These are phyloP conservation scores for Aspergillus tamarii DNA, from an alignment of 2,329 filamentous ascomycete species.

Conservation along the genomic window DNA sequence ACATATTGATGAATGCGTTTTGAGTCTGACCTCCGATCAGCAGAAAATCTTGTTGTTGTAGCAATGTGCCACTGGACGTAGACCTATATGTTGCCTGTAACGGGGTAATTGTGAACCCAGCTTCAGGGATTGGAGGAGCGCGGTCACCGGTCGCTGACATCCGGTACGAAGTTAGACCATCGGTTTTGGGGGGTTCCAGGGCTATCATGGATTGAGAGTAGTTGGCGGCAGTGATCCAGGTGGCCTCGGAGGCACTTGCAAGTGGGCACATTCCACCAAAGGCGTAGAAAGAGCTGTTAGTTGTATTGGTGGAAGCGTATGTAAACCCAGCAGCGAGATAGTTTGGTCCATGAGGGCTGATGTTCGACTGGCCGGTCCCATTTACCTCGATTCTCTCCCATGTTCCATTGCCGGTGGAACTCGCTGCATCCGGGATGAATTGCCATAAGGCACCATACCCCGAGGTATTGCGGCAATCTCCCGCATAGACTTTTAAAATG, in stretches of 20 bases:
- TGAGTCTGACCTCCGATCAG: conserved; percentile 84
- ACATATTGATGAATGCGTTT: conserved; percentile 90
- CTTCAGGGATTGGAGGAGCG: conserved; percentile 75
- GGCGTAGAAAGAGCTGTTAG: conserved; percentile 60
- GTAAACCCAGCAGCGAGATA: conserved; percentile 65
- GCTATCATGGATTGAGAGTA: conserved; percentile 84
- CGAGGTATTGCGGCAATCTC: conserved; percentile 65
- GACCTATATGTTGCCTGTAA: conserved; percentile 72
- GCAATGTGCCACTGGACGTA: conserved; percentile 62
- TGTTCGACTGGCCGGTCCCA: conserved; percentile 38
- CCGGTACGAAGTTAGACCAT: conserved; percentile 41
- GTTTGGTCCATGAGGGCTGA: conserved; percentile 51
- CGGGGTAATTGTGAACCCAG: conserved; percentile 81
- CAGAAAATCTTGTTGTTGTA: conserved; percentile 77
- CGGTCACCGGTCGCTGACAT: conserved; percentile 54
- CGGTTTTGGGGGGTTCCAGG: conserved; percentile 41
- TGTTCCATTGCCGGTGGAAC: conserved; percentile 53
- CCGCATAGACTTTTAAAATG: conserved; percentile 72
- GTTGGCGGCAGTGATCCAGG: conserved; percentile 70
- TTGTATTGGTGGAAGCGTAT: conserved; percentile 64
- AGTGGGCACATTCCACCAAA: conserved; percentile 90
- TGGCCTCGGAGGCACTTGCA: conserved; percentile 43
- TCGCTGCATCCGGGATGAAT: conserved; percentile 56
- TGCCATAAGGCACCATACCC: conserved; percentile 67
- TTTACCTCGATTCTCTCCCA: conserved; percentile 54